Conservation (phyloP, 2,329 filamentous ascomycete genomes). For the Colletotrichum tropicicola region DNA sequence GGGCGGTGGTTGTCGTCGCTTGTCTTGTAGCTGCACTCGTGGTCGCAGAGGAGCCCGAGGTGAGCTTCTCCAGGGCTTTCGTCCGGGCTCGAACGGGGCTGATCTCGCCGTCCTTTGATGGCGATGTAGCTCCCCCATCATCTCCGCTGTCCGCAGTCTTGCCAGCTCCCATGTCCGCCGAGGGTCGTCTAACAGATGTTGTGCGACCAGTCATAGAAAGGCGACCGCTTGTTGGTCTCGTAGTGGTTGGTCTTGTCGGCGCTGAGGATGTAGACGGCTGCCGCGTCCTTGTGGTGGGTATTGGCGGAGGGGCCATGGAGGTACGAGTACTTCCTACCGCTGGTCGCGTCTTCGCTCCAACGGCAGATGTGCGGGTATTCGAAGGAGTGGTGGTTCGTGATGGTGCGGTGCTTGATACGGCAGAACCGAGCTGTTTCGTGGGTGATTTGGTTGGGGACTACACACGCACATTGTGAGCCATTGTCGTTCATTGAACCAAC, state of each 20-base stretch:
- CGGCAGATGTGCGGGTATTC: conserved; percentile 56
- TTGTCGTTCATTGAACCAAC: neutral
- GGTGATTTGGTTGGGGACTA: conserved; percentile 84
- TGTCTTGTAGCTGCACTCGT: conserved; percentile 31
- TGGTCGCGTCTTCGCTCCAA: conserved; percentile 61
- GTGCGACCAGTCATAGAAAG: conserved; percentile 48
- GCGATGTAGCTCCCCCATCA: conserved; percentile 48
- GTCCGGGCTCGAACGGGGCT: conserved; percentile 62
- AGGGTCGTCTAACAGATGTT: conserved; percentile 52
- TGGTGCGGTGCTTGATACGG: conserved; percentile 62
- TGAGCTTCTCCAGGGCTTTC: conserved; percentile 61
- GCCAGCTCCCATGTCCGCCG: conserved; percentile 56
- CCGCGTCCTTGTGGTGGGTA: conserved; percentile 54
- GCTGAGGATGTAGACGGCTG: conserved; percentile 55
- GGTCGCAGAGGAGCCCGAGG: conserved; percentile 43
- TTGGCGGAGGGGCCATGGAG: conserved; percentile 74
- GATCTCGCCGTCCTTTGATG: conserved; percentile 60
- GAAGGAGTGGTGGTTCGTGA: conserved; percentile 74
- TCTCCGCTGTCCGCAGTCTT: conserved; percentile 48
- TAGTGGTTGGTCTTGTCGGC: conserved; percentile 35
- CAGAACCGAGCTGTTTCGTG: conserved; percentile 74
- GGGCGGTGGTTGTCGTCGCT: conserved; percentile 39
- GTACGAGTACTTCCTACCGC: conserved; percentile 63
- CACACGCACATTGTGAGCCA: conserved; percentile 8
- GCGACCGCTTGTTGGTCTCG: conserved; percentile 52